phyloP scores from a whole-genome alignment of 352 stramenopile species.

The Pythium aquatile region DNA sequence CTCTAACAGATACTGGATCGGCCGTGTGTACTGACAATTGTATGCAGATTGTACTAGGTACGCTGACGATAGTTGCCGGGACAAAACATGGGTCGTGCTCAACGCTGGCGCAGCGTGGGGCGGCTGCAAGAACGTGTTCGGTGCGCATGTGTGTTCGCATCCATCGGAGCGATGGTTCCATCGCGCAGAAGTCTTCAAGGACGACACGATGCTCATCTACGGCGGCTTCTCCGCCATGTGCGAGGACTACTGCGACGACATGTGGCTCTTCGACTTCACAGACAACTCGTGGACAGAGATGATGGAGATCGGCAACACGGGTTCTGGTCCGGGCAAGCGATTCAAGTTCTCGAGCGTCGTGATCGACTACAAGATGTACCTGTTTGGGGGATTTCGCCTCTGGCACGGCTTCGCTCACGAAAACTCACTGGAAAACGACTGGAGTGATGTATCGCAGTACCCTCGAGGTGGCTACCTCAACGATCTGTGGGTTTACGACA shows the following conservation, averaged over 20 bases:
- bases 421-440: constrained; percentile 88
- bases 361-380: constrained; percentile 50
- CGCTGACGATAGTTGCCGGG: constrained; percentile 78
- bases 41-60: constrained; percentile 78
- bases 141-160: constrained; percentile 85
- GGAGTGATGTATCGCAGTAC: constrained; percentile 69
- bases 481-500: constrained; percentile 92
- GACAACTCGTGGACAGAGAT: constrained; percentile 90
- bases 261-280: constrained; percentile 93
- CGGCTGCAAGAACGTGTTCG: constrained; percentile 87
- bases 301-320: constrained; percentile 63
- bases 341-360: constrained; percentile 92
- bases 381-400: constrained; percentile 93
- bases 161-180: constrained; percentile 90
- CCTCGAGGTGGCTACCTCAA: constrained; percentile 93
- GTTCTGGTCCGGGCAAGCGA: constrained; percentile 78
- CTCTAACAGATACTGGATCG: background rate
- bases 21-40: background rate
- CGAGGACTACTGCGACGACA: constrained; percentile 95
- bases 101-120: constrained; percentile 87
- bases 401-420: constrained; percentile 95
- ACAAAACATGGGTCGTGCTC: constrained; percentile 84
- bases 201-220: constrained; percentile 92
- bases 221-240: constrained; percentile 92
- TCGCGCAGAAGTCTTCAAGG: constrained; percentile 83